A percentile compares a stretch with the other conserved stretches of the same genome.
Evolutionary conservation across 306 rosid species (phyloP).

Genomic region (Herpetospermum pedunculosum): DNA sequence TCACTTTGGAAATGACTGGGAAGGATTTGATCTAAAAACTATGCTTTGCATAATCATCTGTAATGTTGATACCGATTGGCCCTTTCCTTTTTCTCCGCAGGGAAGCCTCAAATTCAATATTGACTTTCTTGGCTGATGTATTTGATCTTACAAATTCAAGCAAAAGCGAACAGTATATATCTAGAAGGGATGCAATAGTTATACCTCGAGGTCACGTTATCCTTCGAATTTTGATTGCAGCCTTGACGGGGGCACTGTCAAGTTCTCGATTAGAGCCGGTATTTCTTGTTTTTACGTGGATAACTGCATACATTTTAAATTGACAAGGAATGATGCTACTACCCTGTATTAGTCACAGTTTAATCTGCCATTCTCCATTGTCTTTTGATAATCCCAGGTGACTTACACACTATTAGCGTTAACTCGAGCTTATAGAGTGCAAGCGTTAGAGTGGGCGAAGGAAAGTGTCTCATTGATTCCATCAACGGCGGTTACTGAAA

Average conservation of each 20-base stretch:
- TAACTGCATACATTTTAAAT: background rate
- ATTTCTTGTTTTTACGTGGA: constrained; percentile 10
- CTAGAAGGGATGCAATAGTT: constrained; percentile 55
- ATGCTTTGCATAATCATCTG: background rate
- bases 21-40: background rate
- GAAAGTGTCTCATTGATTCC: constrained; percentile 65
- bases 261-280: constrained; percentile 89
- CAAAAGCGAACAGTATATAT: constrained; percentile 49
- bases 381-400: constrained; percentile 40
- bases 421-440: constrained; percentile 56
- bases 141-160: constrained; percentile 65
- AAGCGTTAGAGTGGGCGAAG: constrained; percentile 82
- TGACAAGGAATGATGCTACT: background rate
- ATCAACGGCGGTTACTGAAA: constrained; percentile 69
- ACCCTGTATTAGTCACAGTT: background rate
- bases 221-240: constrained; percentile 79
- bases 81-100: constrained; percentile 32
- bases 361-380: background rate
- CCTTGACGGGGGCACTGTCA: constrained; percentile 88
- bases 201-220: constrained; percentile 71
- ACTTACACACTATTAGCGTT: constrained; percentile 65
- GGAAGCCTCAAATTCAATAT: constrained; percentile 94
- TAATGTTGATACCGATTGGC: background rate
- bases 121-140: constrained; percentile 83
- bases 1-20: too few relatives aligned